A percentile compares a stretch with the other conserved stretches of the same genome.
phyloP scores from a whole-genome alignment of 2,329 filamentous ascomycete species.

The Corinectria fuckeliana region DNA sequence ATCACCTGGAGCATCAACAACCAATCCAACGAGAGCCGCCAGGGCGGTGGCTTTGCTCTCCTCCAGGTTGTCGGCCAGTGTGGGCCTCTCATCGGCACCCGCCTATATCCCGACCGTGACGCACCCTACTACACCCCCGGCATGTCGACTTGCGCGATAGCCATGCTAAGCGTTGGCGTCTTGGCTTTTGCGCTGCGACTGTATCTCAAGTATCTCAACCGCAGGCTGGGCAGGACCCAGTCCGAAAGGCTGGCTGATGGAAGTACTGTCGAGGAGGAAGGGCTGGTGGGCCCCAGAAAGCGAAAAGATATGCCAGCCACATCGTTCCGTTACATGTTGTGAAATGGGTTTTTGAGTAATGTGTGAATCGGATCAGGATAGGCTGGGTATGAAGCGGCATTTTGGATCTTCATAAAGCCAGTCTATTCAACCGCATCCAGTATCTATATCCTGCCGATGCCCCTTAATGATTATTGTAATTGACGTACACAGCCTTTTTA shows the following conservation, averaged over 20 bases:
- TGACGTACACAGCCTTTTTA: not conserved
- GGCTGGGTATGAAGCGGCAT: not conserved
- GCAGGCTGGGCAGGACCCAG: slow-evolving; percentile 47
- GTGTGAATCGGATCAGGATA: not conserved
- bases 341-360: slow-evolving; percentile 17
- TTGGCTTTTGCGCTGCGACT: slow-evolving; percentile 61
- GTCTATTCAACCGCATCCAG: slow-evolving; percentile 17
- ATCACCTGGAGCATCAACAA: slow-evolving; percentile 93
- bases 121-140: slow-evolving; percentile 67
- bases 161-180: slow-evolving; percentile 66
- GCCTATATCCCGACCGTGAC: slow-evolving; percentile 67
- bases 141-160: slow-evolving; percentile 67
- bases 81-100: slow-evolving; percentile 73
- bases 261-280: slow-evolving; percentile 47
- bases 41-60: slow-evolving; percentile 79
- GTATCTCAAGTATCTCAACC: slow-evolving; percentile 61
- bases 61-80: slow-evolving; percentile 84
- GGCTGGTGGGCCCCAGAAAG: slow-evolving; percentile 45
- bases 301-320: slow-evolving; percentile 29
- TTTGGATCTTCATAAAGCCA: not conserved
- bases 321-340: slow-evolving; percentile 57
- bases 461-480: slow-evolving; percentile 14
- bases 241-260: slow-evolving; percentile 30
- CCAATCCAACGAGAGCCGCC: slow-evolving; percentile 70
- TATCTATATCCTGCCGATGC: slow-evolving; percentile 23